These are phyloP conservation scores for Carallia brachiata DNA, from an alignment of 345 rosid genomes.

Conservation along the genomic window DNA sequence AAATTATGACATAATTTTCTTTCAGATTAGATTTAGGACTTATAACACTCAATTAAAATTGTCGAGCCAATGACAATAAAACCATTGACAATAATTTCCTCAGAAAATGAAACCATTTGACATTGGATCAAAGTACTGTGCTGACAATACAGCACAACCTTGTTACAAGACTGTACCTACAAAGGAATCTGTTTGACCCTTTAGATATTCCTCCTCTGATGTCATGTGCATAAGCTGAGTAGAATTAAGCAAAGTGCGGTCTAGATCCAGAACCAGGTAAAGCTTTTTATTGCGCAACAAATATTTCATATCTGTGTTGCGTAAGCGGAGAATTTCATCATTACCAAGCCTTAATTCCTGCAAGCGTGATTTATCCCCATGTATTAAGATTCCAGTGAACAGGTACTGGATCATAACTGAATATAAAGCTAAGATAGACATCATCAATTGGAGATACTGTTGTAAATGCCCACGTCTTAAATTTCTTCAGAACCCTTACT, in stretches of 20 bases:
- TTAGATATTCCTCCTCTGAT: conserved; percentile 78
- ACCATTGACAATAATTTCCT: background rate
- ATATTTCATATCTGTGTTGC: conserved; percentile 52
- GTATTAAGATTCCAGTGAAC: background rate
- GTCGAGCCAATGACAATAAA: background rate
- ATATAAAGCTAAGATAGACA: background rate
- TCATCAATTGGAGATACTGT: background rate
- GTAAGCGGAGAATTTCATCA: conserved; percentile 66
- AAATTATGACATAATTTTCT: no score
- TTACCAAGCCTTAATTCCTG: conserved; percentile 70
- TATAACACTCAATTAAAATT: no score
- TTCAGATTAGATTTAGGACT: no score
- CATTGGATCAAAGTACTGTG: background rate
- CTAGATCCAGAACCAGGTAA: conserved; percentile 79
- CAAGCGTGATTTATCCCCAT: conserved; percentile 10
- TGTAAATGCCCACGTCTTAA: background rate
- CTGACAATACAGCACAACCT: background rate
- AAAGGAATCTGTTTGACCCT: conserved; percentile 51
- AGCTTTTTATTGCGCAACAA: conserved; percentile 60
- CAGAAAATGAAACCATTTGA: background rate
- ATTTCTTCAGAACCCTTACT: background rate
- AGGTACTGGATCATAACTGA: background rate
- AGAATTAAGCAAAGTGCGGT: conserved; percentile 81
- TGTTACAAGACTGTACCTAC: conserved; percentile 46
- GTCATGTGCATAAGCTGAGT: conserved; percentile 53